Base-by-base conservation (phyloP, 306 rosid species). In the Urtica urens region DNA sequence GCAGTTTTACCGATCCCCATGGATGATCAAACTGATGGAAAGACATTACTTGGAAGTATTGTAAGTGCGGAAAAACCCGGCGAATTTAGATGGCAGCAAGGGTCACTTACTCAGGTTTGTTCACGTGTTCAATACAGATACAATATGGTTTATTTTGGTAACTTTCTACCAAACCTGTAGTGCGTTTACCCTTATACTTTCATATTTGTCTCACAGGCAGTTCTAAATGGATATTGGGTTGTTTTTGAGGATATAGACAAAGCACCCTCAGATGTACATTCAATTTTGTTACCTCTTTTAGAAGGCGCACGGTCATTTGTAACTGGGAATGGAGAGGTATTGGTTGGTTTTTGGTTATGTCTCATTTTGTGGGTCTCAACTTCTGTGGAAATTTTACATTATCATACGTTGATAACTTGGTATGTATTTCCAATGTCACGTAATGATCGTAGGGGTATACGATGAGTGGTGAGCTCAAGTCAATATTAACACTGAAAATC, bases 31-130 rank as follows among this genome's bases (percentile, higher is more conserved):
- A 78, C 79, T 60, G 97, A 88, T 39, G 90, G 81, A 38, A 77
- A 80, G 61, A 88, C 88, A 57, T 72, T 88, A 59, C 66, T 81
- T 28, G 95, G 97, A 61, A 69, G 86, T 57, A 80, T 81, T 40
- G 90, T 81, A 10, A 74, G 95, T 68, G 66, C 97, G 12, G 93
- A 88, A 59, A 74, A 59, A 58, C 93, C 95, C 18, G 97, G 97
- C 51, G 93, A 88, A 50, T 88, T 84, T 63, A 70, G 77, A 71
- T 88, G 97, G 97, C 97, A 88, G 70, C 97, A 88, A 14, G 95
- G 97, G 39, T 81, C 95, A 18, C 95, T 88, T 66, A 78, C 90
- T 18, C 97, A 88, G 93, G 97, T 88, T 62, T 53, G 68, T 65
- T 59, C 51, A 23, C 7, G 28, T 55, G 6, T 33, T 7, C 47